Evolutionary conservation across 2,329 filamentous ascomycete genomes (phyloP).

Genomic region (Colletotrichum graminicola): DNA sequence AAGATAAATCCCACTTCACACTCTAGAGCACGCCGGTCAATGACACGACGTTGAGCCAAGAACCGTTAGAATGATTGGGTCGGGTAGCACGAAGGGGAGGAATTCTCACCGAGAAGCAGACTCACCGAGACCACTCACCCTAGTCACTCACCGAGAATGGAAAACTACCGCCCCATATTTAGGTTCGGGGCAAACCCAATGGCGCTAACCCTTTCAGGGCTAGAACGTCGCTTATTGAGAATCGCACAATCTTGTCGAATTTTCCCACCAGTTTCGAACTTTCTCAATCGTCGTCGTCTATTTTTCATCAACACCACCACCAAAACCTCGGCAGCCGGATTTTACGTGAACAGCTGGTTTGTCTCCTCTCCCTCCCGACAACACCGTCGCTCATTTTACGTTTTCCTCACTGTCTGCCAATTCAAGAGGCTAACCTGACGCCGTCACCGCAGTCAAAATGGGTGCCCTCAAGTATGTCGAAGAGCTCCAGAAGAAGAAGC

Average conservation of each 20-base stretch:
- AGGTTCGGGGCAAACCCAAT: constrained; percentile 48
- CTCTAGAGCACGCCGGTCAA: not conserved
- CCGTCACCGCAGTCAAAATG: constrained; percentile 75
- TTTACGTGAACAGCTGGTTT: constrained; percentile 46
- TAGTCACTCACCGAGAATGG: not conserved
- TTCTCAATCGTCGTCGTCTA: constrained; percentile 14
- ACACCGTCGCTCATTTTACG: not conserved
- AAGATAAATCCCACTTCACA: no score
- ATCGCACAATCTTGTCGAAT: constrained; percentile 53
- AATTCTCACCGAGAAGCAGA: not conserved
- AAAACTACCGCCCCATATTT: constrained; percentile 5
- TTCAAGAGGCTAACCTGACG: constrained; percentile 43
- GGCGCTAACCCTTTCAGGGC: constrained; percentile 45
- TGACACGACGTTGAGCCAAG: not conserved
- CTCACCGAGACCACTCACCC: constrained; percentile 9
- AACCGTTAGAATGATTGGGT: not conserved
- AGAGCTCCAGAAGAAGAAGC: constrained; percentile 99
- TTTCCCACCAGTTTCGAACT: constrained; percentile 43
- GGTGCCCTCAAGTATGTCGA: constrained; percentile 99
- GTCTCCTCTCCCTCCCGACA: constrained; percentile 45
- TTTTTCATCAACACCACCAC: constrained; percentile 35
- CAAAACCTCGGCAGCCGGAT: constrained; percentile 43
- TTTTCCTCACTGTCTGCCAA: not conserved
- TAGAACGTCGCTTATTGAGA: constrained; percentile 52
- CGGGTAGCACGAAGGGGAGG: no score